These are phyloP conservation scores for Mrakia gelida DNA, from an alignment of 768 basidiomycete species.

Conservation along the genomic window DNA sequence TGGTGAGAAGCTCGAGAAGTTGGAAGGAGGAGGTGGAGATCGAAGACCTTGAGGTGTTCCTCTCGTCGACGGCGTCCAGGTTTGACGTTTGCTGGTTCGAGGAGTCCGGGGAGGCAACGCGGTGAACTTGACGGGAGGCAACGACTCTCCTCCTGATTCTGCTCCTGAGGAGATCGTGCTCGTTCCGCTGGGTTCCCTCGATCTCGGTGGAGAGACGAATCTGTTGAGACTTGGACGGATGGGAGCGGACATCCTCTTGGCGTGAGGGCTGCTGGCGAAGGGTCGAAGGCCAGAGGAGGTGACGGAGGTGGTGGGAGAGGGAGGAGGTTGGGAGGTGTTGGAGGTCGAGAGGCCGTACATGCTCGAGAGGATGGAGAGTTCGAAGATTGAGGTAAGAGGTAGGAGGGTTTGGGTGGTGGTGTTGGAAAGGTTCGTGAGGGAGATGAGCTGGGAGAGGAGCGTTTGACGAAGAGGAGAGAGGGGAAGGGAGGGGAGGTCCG, in stretches of 20 bases:
- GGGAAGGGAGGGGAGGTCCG: slow-evolving; percentile 1
- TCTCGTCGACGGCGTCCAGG: not conserved
- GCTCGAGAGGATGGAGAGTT: slow-evolving; percentile 1
- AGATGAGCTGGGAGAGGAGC: not conserved
- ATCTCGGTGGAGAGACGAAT: not conserved
- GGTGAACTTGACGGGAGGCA: not conserved
- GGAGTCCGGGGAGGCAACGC: slow-evolving; percentile 29
- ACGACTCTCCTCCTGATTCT: not conserved
- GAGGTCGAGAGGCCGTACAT: slow-evolving; percentile 10
- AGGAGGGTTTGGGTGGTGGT: not conserved
- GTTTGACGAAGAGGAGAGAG: slow-evolving; percentile 1
- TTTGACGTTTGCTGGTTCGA: not conserved
- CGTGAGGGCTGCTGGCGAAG: not conserved
- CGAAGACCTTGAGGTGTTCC: not conserved
- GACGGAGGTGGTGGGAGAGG: not conserved
- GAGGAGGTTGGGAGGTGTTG: not conserved
- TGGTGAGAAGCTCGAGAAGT: not conserved
- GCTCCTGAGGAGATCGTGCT: not conserved
- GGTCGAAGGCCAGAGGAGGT: not conserved
- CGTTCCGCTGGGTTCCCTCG: not conserved
- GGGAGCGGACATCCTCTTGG: not conserved
- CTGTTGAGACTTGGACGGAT: not conserved
- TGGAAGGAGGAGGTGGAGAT: not conserved
- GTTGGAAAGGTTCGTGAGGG: not conserved
- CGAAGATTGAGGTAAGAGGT: not conserved